A percentile compares a stretch with the other conserved stretches of the same genome.
Evolutionary conservation across 495 filamentous ascomycete genomes (phyloP).

Genomic region (Parachaetomium inaequale): DNA sequence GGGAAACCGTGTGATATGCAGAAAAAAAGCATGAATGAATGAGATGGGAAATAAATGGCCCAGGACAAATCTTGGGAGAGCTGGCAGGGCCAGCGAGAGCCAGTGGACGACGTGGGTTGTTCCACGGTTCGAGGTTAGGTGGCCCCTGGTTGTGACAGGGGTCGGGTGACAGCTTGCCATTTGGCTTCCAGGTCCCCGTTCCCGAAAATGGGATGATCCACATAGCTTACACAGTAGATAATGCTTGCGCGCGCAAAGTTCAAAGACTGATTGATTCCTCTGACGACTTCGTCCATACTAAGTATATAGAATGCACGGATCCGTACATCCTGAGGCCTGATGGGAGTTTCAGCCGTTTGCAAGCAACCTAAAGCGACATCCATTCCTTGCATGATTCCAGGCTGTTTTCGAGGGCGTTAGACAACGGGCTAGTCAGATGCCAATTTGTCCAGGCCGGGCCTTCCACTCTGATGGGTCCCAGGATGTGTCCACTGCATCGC

Average conservation of each 20-base stretch:
- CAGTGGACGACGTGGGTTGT: conserved; percentile 21
- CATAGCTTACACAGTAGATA: conserved; percentile 6
- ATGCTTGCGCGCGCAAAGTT: background rate
- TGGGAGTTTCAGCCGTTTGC: background rate
- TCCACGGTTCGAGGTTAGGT: conserved; percentile 9
- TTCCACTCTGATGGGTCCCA: no score
- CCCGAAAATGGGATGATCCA: conserved; percentile 3
- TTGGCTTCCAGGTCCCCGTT: conserved; percentile 2
- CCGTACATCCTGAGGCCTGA: background rate
- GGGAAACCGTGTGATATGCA: background rate
- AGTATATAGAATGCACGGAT: background rate
- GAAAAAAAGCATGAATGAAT: conserved; percentile 18
- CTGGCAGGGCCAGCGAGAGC: conserved; percentile 4
- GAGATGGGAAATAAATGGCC: conserved; percentile 13
- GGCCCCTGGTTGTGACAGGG: conserved; percentile 13
- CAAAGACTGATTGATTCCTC: background rate
- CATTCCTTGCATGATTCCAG: background rate
- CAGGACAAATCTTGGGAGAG: conserved; percentile 12
- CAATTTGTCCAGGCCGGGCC: no score
- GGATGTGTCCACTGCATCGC: no score
- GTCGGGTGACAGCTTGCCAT: conserved; percentile 9
- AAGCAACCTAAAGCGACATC: background rate
- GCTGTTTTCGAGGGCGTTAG: no score
- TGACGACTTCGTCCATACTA: background rate
- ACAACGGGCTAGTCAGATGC: no score